Evolutionary conservation across 2,329 filamentous ascomycete species (phyloP), one percentile per base, ranked within the genome.

Genomic region (Metarhizium robertsii): DNA sequence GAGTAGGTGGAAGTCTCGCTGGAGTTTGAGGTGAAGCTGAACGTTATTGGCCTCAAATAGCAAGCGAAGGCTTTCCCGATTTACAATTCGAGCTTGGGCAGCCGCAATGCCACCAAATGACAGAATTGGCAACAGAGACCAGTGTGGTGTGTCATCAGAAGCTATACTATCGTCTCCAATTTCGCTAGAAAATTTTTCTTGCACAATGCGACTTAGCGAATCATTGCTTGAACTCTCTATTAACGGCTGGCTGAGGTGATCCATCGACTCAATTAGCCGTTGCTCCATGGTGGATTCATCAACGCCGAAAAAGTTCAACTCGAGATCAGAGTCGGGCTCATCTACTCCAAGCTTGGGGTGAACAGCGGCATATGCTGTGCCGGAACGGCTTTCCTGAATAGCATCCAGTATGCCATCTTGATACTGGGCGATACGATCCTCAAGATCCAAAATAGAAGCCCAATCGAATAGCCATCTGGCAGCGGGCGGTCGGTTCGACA

Each of bases 1-100:
- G 6, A 97, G 76, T 1, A 97, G 78, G 53, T 95, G 88, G 60
- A 94, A 96, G 47, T 86, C 81, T 57, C 83, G 83, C 64, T 95
- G 90, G 1, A 95, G 66, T 4, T 78, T 76, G 0, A 97, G 73
- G 65, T 97, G 91, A 2, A 80, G 74, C 16, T 83, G 80, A 4
- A 99, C 71, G 10, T 83, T 75, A 65, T 95, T 88, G 6, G 83
- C 77, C 18, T 79, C 79, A 66, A 96, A 95, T 20, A 97, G 79
- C 8, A 95, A 74, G 53, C 71, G 74, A 62, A 96, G 80, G 55
- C 88, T 88, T 53, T 88, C 86, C 34, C 83, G 82, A 61, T 92
- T 94, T 42, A 96, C 79, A 0, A 95, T 73, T 46, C 83, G 80
- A 6, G 89, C 84, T 69, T 97, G 92, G 0, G 84, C 81, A 8